phyloP scores from a whole-genome alignment of 805 yeast species.

The Yarrowia divulgata region DNA sequence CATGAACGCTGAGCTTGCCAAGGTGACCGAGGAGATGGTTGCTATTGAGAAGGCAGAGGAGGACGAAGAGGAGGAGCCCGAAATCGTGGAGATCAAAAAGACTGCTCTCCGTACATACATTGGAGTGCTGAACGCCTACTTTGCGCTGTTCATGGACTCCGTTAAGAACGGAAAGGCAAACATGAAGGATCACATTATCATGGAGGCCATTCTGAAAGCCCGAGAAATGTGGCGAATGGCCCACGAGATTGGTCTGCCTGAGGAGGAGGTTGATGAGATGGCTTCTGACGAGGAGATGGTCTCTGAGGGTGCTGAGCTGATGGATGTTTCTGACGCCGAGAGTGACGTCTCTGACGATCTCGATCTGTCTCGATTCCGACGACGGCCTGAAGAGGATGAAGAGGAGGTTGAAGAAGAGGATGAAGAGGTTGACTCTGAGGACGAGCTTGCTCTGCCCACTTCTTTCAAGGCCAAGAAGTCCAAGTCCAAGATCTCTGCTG shows the following conservation, averaged over 20 bases:
- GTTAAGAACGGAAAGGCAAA: conserved; percentile 61
- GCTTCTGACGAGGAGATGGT: conserved; percentile 26
- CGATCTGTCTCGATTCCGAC: conserved; percentile 36
- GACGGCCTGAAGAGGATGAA: conserved; percentile 36
- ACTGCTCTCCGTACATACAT: conserved; percentile 80
- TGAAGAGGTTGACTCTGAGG: conserved; percentile 49
- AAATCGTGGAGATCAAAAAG: conserved; percentile 55
- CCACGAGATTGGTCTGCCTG: conserved; percentile 55
- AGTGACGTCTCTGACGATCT: conserved; percentile 42
- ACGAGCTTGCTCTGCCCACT: conserved; percentile 60
- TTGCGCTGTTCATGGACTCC: conserved; percentile 72
- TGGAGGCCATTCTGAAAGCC: conserved; percentile 82
- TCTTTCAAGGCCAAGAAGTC: conserved; percentile 50
- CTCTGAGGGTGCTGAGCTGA: conserved; percentile 45
- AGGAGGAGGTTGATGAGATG: conserved; percentile 40
- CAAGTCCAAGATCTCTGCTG: conserved; percentile 44
- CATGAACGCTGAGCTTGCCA: conserved; percentile 66
- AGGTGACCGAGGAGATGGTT: conserved; percentile 49
- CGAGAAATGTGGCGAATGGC: conserved; percentile 93
- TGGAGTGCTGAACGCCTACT: conserved; percentile 78
- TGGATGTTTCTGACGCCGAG: conserved; percentile 42
- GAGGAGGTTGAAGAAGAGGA: conserved; percentile 32
- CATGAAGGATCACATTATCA: conserved; percentile 87
- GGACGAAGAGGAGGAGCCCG: conserved; percentile 39
- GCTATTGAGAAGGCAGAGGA: conserved; percentile 41